Base-by-base conservation (phyloP, 2,329 filamentous ascomycete species). In the Didymella pomorum region DNA sequence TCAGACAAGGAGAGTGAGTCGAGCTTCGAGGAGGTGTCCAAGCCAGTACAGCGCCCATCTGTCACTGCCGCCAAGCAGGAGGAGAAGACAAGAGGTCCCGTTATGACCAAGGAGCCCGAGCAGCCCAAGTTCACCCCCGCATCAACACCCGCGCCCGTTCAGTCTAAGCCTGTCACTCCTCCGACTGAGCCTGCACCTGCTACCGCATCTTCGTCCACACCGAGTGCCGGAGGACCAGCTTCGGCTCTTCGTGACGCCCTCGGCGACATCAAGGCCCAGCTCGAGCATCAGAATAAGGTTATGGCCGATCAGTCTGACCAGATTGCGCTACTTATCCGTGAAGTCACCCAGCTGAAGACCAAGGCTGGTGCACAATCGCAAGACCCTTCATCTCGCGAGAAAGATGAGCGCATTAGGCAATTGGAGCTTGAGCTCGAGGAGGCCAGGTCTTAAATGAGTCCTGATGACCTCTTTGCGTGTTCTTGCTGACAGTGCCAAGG, bases 1-100 rank as follows among this genome's bases (percentile, higher is more conserved):
- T 79, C 80, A 2, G 80, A 81, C 2, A 82, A 86, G 18, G 87
- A 88, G 45, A 89, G 91, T 57, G 84, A 85, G 26, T 94, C 91
- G 1, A 92, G 89, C 79, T 97, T 97, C 66, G 93, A 97, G 73
- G 92, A 97, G 73, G 84, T 95, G 29, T 78, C 89, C 29, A 92
- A 92, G 73, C 91, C 92, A 20, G 80, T 86, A 11, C 89, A 91
- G 67, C 88, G 90, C 45, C 80, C 80, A 21, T 65, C 73, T 3
- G 69, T 68, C 29, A 72, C 75, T 9, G 68, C 74, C 33, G 62
- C 71, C 2, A 72, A 72, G 29, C 74, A 76, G 55, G 78, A 80
- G 65, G 74, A 79, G 64, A 79, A 79, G 69, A 73, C 74, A 5
- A 67, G 63, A 20, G 66, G 71, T 2, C 73, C 73, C 7, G 67